These are phyloP conservation scores for Lodderomyces jiufengensis DNA, from an alignment of 1,139 yeast genomes.

Conservation along the genomic window DNA sequence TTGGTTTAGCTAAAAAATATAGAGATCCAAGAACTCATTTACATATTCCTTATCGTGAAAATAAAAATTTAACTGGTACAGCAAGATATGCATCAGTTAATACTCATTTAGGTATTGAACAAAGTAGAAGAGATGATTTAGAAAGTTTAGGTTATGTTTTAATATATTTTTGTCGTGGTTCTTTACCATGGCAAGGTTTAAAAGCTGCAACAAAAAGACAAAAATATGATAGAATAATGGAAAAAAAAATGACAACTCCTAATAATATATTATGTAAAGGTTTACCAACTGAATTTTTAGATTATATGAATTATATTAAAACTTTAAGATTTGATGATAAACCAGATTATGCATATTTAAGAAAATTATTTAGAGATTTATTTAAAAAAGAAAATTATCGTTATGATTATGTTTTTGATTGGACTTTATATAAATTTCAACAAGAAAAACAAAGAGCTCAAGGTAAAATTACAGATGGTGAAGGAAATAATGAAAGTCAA, in stretches of 20 bases:
- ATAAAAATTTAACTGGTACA: constrained; percentile 94
- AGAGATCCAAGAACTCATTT: constrained; percentile 94
- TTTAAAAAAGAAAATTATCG: constrained; percentile 85
- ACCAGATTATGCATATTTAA: constrained; percentile 88
- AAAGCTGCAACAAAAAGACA: constrained; percentile 97
- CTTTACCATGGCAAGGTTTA: constrained; percentile 97
- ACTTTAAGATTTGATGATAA: constrained; percentile 92
- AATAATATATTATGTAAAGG: constrained; percentile 89
- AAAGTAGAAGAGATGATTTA: constrained; percentile 92
- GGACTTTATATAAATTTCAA: constrained; percentile 88
- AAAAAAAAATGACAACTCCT: constrained; percentile 91
- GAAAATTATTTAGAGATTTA: constrained; percentile 86
- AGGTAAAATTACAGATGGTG: constrained; percentile 26
- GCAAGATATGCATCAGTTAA: constrained; percentile 95
- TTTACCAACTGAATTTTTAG: constrained; percentile 84
- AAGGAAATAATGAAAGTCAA: constrained; percentile 22
- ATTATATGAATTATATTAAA: constrained; percentile 84
- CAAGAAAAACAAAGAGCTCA: constrained; percentile 60
- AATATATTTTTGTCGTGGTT: constrained; percentile 92
- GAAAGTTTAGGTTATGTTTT: constrained; percentile 94
- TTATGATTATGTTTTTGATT: constrained; percentile 93
- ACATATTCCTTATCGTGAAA: constrained; percentile 95
- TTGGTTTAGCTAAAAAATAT: constrained; percentile 93
- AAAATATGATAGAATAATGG: constrained; percentile 95
- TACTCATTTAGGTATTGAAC: constrained; percentile 96